Percentiles rank a stretch among this genome's conserved stretches.
phyloP scores from a whole-genome alignment of 257 asterid genomes.

The Nicotiana tomentosiformis region DNA sequence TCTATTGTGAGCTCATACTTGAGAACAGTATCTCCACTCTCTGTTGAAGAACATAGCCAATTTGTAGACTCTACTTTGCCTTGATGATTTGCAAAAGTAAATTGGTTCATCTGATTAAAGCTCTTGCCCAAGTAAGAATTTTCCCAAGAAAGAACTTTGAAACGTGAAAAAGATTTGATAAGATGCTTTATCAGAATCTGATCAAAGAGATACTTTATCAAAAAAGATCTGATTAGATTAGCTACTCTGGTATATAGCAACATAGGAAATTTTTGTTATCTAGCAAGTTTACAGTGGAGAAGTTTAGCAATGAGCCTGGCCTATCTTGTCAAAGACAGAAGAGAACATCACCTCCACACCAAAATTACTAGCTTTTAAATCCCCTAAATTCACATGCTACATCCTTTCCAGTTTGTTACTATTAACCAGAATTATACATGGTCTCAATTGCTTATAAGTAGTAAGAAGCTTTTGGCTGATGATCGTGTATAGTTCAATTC shows the following conservation, averaged over 20 bases:
- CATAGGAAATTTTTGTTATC: neutral
- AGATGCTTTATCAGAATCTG: neutral
- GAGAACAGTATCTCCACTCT: neutral
- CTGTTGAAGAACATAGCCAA: neutral
- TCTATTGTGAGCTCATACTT: neutral
- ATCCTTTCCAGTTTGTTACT: neutral
- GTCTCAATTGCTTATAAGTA: neutral
- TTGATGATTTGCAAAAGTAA: neutral
- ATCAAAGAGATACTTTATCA: neutral
- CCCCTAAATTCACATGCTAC: neutral
- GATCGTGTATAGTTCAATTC: neutral
- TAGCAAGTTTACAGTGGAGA: neutral
- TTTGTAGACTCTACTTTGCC: neutral
- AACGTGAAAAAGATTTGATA: neutral
- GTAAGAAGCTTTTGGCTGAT: conserved; percentile 1
- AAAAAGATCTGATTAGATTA: neutral
- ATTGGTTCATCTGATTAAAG: conserved; percentile 7
- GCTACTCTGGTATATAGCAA: neutral
- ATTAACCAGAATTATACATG: neutral
- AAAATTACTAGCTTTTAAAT: neutral
- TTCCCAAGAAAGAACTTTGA: neutral
- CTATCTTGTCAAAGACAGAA: neutral
- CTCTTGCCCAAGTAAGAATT: neutral
- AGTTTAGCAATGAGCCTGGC: neutral
- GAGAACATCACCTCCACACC: neutral